phyloP scores from a whole-genome alignment of 148 eudicot genomes.

The Cornus florida region DNA sequence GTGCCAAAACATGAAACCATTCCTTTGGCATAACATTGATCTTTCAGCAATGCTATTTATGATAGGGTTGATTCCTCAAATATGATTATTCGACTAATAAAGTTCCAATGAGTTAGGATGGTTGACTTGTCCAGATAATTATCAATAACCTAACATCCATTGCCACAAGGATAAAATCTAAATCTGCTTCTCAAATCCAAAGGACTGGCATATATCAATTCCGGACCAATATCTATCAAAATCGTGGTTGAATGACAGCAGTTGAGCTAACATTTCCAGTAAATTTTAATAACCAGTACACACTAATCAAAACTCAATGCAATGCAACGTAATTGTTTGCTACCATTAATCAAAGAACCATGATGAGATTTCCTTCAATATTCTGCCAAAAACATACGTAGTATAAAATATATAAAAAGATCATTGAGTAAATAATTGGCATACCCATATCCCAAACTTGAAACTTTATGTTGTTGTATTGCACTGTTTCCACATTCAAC shows the following conservation, averaged over 20 bases:
- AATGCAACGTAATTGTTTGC: not conserved
- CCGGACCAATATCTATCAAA: not conserved
- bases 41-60: too few relatives aligned
- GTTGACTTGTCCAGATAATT: too few relatives aligned
- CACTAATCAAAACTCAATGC: not conserved
- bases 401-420: not conserved
- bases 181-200: too few relatives aligned
- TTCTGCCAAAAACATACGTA: not conserved
- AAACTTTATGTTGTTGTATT: constrained; percentile 92
- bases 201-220: not conserved
- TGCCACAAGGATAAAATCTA: too few relatives aligned
- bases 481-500: constrained; percentile 96
- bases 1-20: not conserved
- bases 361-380: not conserved
- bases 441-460: constrained; percentile 99
- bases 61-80: too few relatives aligned
- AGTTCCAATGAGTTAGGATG: too few relatives aligned
- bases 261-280: not conserved
- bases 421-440: constrained; percentile 10
- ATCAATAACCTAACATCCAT: too few relatives aligned
- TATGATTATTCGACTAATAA: too few relatives aligned
- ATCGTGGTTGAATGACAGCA: too few relatives aligned
- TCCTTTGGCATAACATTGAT: not conserved
- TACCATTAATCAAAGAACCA: not conserved
- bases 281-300: not conserved